Evolutionary conservation across 352 stramenopile genomes (phyloP).

Genomic region (Globisporangium sylvaticum): DNA sequence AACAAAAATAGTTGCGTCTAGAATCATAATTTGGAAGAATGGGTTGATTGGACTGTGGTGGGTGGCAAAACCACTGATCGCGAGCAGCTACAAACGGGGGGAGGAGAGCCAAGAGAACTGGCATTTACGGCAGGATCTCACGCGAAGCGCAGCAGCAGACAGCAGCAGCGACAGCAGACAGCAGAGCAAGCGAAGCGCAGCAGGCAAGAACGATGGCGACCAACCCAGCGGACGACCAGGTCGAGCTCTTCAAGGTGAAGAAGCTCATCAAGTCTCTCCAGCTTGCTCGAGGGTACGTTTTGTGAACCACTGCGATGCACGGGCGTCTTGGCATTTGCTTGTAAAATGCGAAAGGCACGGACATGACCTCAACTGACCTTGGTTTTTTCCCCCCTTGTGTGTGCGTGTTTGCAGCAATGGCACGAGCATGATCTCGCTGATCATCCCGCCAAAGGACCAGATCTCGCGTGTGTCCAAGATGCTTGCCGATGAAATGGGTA

Average conservation of each 20-base stretch:
- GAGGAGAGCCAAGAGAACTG: slow-evolving; percentile 11
- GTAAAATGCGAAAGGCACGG: background rate
- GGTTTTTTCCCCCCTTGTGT: background rate
- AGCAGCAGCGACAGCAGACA: slow-evolving; percentile 6
- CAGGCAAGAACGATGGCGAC: slow-evolving; percentile 24
- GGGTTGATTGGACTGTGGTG: slow-evolving; percentile 12
- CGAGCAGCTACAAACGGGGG: slow-evolving; percentile 1
- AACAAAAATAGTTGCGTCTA: background rate
- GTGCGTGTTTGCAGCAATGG: slow-evolving; percentile 83
- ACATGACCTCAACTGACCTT: background rate
- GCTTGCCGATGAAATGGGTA: slow-evolving; percentile 99
- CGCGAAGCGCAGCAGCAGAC: slow-evolving; percentile 1
- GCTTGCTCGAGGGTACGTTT: slow-evolving; percentile 69
- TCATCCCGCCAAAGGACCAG: slow-evolving; percentile 98
- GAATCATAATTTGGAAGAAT: background rate
- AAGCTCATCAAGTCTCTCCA: slow-evolving; percentile 99
- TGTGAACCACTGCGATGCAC: background rate
- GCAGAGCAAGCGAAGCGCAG: background rate
- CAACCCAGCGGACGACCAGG: slow-evolving; percentile 86
- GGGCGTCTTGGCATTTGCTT: slow-evolving; percentile 10
- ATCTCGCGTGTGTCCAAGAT: slow-evolving; percentile 98
- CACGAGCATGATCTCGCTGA: slow-evolving; percentile 99
- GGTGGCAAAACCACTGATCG: slow-evolving; percentile 19
- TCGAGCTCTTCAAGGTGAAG: slow-evolving; percentile 99
- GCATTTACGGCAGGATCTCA: slow-evolving; percentile 2